These are phyloP conservation scores for Nematocida parisii DNA, from an alignment of 371 early-diverging fungal species.

Conservation along the genomic window DNA sequence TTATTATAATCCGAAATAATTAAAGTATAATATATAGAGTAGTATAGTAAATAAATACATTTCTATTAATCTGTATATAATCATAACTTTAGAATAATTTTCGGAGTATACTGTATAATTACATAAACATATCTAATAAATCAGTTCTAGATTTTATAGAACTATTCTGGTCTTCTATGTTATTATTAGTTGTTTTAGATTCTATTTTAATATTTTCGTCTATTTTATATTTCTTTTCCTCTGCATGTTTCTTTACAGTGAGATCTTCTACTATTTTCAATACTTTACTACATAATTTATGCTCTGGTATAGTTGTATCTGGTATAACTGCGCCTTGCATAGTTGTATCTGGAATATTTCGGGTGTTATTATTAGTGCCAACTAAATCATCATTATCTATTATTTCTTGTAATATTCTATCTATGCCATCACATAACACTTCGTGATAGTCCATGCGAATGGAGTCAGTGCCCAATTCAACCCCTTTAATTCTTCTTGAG, in stretches of 20 bases:
- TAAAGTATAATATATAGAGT: too few species aligned
- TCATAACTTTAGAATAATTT: too few species aligned
- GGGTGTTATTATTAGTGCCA: neutral
- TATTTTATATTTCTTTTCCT: neutral
- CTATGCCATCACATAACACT: neutral
- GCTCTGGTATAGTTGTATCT: too few species aligned
- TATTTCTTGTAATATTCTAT: neutral
- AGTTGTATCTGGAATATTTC: too few species aligned
- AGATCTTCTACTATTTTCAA: neutral
- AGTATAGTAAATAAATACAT: too few species aligned
- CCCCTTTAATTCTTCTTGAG: neutral
- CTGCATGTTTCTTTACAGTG: neutral
- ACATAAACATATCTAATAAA: too few species aligned
- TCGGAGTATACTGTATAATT: too few species aligned
- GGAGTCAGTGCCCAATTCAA: neutral
- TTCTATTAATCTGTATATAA: too few species aligned
- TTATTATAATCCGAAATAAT: too few species aligned
- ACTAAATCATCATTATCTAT: neutral
- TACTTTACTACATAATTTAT: neutral
- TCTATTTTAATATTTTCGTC: neutral
- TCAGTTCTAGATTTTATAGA: too few species aligned
- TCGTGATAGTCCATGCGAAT: neutral
- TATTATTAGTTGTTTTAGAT: neutral
- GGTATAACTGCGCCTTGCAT: too few species aligned
- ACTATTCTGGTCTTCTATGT: neutral